Evolutionary conservation across 208 protist species (phyloP).

Genomic region (Acanthamoeba castellanii): DNA sequence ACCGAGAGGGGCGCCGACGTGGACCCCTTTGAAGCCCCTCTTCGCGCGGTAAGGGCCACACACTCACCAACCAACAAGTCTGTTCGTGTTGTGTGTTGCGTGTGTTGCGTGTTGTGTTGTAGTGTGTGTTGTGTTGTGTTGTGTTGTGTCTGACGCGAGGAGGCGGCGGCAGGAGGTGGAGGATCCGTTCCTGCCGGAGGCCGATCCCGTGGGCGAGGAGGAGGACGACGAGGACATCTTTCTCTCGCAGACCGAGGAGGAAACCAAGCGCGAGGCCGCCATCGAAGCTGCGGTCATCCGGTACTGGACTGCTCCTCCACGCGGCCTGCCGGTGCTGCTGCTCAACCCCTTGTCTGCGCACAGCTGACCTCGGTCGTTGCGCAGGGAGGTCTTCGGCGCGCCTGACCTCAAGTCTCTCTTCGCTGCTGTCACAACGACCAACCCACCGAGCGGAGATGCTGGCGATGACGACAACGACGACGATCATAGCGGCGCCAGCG

Average conservation of each 20-base stretch:
- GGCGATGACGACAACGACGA: not conserved
- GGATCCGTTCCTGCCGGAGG: constrained; percentile 17
- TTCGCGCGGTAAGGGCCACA: too few relatives aligned
- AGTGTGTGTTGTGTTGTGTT: too few relatives aligned
- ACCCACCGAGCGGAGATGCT: not conserved
- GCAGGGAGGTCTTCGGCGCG: constrained; percentile 29
- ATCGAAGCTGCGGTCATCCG: not conserved
- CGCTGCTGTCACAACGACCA: not conserved
- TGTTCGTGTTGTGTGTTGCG: not conserved
- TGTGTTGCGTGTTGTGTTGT: not conserved
- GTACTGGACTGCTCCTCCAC: not conserved
- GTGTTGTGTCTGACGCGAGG: too few relatives aligned
- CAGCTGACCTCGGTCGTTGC: not conserved
- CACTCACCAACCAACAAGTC: not conserved
- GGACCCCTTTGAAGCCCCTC: too few relatives aligned
- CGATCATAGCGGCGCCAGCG: too few relatives aligned
- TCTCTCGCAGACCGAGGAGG: constrained; percentile 26
- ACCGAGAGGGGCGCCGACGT: too few relatives aligned
- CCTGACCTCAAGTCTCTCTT: constrained; percentile 7
- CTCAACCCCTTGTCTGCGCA: not conserved
- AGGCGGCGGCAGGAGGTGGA: not conserved
- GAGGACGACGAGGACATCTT: constrained; percentile 35
- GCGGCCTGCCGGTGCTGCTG: too few relatives aligned
- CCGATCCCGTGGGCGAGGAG: not conserved
- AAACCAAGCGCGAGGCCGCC: constrained; percentile 2